Evolutionary conservation across 106 monocot genomes (phyloP).

Genomic region (Phalaenopsis equestris): DNA sequence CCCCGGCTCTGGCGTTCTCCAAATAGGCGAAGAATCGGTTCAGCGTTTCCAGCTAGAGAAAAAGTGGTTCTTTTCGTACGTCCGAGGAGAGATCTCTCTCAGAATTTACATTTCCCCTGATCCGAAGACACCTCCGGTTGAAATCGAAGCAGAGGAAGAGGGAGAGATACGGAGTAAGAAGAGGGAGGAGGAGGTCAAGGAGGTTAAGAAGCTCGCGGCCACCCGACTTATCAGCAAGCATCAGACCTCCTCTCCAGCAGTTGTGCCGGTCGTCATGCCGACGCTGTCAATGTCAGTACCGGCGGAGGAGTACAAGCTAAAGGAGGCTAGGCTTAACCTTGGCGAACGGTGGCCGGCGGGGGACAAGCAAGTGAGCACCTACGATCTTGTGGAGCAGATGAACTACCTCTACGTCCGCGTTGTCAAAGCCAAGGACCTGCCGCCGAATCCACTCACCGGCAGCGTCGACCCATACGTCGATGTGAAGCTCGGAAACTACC

Average conservation of each 20-base stretch:
- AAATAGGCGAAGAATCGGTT: slow-evolving; percentile 27
- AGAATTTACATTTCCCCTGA: slow-evolving; percentile 31
- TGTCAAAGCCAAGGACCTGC: slow-evolving; percentile 76
- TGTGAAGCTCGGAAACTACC: slow-evolving; percentile 88
- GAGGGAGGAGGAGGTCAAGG: neutral
- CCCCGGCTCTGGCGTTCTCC: slow-evolving; percentile 13
- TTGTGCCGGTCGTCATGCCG: slow-evolving; percentile 9
- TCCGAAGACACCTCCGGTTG: slow-evolving; percentile 5
- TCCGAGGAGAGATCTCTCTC: slow-evolving; percentile 38
- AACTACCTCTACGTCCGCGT: slow-evolving; percentile 74
- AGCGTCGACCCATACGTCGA: slow-evolving; percentile 79
- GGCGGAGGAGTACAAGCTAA: slow-evolving; percentile 36
- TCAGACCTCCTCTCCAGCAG: slow-evolving; percentile 20
- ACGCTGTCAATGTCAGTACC: slow-evolving; percentile 10
- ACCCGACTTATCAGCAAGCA: slow-evolving; percentile 22
- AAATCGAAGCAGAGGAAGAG: neutral
- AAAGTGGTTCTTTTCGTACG: slow-evolving; percentile 39
- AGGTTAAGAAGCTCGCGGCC: slow-evolving; percentile 13
- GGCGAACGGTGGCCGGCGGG: slow-evolving; percentile 56
- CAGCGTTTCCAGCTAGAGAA: slow-evolving; percentile 35
- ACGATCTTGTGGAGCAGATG: slow-evolving; percentile 89
- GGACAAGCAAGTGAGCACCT: slow-evolving; percentile 65
- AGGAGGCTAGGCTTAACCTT: slow-evolving; percentile 27
- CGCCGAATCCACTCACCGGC: slow-evolving; percentile 48
- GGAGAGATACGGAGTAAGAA: neutral